Base-by-base conservation (phyloP, 768 basidiomycete species). In the Suillus discolor region DNA sequence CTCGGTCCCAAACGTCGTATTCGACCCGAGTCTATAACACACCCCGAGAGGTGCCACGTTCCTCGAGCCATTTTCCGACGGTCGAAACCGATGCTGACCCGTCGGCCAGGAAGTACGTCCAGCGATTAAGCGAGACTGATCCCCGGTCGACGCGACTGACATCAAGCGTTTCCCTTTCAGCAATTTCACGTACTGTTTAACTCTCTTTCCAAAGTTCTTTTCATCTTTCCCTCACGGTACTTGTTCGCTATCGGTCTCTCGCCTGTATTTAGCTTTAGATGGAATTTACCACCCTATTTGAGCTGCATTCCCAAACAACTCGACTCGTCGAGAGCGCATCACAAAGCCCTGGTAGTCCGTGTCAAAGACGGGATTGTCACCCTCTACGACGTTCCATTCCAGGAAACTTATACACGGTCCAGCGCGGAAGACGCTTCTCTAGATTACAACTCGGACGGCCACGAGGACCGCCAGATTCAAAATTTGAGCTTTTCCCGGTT, bases 241-340 rank as follows among this genome's bases (percentile, higher is more conserved):
- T 89, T 87, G 88, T 89, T 88, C 84, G 84, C 88, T 89, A 89
- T 89, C 85, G 87, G 89, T 89, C 87, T 89, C 87, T 87, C 82
- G 85, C 87, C 85, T 81, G 81, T 89, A 89, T 89, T 88, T 89
- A 89, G 87, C 87, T 86, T 89, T 90, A 89, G 88, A 90, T 87
- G 88, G 87, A 88, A 84, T 88, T 88, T 87, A 89, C 88, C 89
- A 87, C 87, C 87, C 88, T 79, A 84, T 71, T 89, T 83, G 88
- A 86, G 88, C 89, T 89, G 89, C 88, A 89, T 88, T 89, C 87
- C 87, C 87, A 89, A 89, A 88, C 88, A 89, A 89, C 88, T 85
- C 87, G 87, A 90, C 89, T 89, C 87, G 82, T 88, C 77, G 87
- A 89, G 84, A 85, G 86, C 80, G 80, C 82, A 86, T 86, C 87